A percentile compares a stretch with the other conserved stretches of the same genome.
Evolutionary conservation across 129 eudicot species (phyloP).

Genomic region (Escallonia rubra): DNA sequence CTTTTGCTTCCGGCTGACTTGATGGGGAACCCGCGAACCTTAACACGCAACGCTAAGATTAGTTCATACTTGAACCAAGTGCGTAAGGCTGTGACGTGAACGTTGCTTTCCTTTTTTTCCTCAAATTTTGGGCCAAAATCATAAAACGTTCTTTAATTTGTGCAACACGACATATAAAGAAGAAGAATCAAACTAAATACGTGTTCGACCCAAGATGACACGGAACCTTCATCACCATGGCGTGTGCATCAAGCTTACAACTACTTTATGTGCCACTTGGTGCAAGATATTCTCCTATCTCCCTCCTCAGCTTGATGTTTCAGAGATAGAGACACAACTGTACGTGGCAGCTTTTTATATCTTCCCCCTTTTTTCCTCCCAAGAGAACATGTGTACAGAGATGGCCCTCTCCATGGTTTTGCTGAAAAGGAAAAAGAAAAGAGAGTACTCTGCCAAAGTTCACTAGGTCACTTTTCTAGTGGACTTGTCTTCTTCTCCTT

Average conservation of each 20-base stretch:
- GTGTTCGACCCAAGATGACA: neutral
- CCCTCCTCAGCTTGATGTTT: no score
- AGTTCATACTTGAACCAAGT: no score
- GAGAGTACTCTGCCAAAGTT: no score
- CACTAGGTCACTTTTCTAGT: neutral
- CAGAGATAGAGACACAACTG: neutral
- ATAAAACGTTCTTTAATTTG: no score
- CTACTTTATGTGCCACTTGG: neutral
- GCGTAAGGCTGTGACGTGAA: no score
- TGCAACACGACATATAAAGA: neutral
- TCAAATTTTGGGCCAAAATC: no score
- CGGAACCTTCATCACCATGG: neutral
- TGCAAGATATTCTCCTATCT: neutral
- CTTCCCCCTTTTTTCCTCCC: neutral
- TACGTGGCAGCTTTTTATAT: neutral
- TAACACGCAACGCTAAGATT: no score
- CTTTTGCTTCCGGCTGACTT: no score
- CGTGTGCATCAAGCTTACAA: neutral
- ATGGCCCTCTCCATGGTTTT: neutral
- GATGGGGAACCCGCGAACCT: no score
- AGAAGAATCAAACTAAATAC: neutral
- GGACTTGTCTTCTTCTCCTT: conserved; percentile 7
- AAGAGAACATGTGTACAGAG: neutral
- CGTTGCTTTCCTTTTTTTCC: no score
- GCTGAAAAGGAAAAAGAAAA: no score